Evolutionary conservation across 2,329 filamentous ascomycete genomes (phyloP), one percentile per base, ranked within the genome.

Genomic region (Cordyceps javanica): DNA sequence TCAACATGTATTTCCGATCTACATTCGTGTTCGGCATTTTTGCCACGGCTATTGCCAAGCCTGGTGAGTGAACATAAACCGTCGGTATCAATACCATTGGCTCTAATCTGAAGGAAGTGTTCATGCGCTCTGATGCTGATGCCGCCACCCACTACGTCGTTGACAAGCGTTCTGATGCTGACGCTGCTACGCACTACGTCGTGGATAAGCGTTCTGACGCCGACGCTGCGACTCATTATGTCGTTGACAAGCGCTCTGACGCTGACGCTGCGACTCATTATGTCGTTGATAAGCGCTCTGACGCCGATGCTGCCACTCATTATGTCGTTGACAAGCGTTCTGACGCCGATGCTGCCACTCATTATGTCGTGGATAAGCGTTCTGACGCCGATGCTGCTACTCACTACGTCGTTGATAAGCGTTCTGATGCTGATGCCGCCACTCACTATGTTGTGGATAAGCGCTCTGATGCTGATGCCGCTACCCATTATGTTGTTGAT

Each of bases 61-160:
- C 34, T 32, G 30, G 30, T 46, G 5, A 13, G 19, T 38, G 5
- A n/a, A 26, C 52, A 28, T 21, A 19, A 19, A 8, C 16, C 2
- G 21, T 8, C 13, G 3, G 30, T 13, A 2, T 1, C 11, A 26
- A 14, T 5, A 30, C 23, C 4, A 4, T 5, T 16, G 26, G 19
- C 16, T 13, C 56, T 58, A 23, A 58, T 6, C 9, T 19, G 4
- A 9, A 1, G 9, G 2, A 39, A 58, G 56, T 58, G 16, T 36
- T 54, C 21, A 25, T 39, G 19, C 50, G 54, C 44, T 56, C 54
- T 3, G 54, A 51, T 28, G 45, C 53, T 3, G 54, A 57, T 30
- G 54, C 42, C 2, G 54, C 54, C 5, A 57, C 54, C 8, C 9
- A 16, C 5, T 57, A 57, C n/a, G 44, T 56, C 7, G 53, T 46